These are phyloP conservation scores for Tilletiopsis washingtonensis DNA, from an alignment of 1,284 basidiomycete species.

Conservation along the genomic window DNA sequence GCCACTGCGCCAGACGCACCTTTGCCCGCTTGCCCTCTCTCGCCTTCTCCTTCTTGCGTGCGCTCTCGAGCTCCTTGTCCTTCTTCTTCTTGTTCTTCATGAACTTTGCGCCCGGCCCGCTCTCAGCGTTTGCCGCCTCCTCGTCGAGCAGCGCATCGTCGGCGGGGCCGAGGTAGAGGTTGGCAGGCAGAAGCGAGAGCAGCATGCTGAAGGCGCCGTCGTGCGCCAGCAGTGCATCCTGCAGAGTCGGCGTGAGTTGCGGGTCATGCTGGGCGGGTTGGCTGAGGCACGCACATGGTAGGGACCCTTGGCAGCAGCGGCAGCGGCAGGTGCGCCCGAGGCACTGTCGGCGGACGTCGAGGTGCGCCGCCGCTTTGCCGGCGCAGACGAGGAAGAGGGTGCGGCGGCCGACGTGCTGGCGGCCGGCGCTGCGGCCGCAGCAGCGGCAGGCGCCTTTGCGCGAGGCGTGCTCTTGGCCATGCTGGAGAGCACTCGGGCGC, in stretches of 20 bases:
- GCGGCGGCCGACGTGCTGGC: constrained; percentile 3
- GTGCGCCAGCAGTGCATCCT: constrained; percentile 24
- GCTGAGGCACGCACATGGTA: no score
- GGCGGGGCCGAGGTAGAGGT: constrained; percentile 34
- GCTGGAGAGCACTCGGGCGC: no score
- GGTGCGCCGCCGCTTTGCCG: constrained; percentile 2
- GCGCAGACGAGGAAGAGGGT: background rate
- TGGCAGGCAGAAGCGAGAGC: constrained; percentile 36
- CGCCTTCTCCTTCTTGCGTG: constrained; percentile 30
- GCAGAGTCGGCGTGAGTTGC: background rate
- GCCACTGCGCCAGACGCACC: no score
- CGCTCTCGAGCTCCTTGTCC: constrained; percentile 34
- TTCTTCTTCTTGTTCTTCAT: constrained; percentile 44
- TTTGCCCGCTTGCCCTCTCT: constrained; percentile 36
- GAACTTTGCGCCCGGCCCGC: constrained; percentile 24
- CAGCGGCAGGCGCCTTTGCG: no score
- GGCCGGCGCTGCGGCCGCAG: no score
- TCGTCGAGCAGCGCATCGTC: constrained; percentile 18
- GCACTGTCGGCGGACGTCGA: constrained; percentile 3
- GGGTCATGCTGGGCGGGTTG: background rate
- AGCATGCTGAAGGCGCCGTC: constrained; percentile 32
- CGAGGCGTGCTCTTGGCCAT: no score
- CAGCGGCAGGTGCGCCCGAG: constrained; percentile 9
- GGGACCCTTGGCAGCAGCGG: no score
- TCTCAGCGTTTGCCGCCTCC: constrained; percentile 1